A percentile compares a stretch with the other conserved stretches of the same genome.
phyloP scores from a whole-genome alignment of 208 protist genomes.

The Crithidia acanthocephali region DNA sequence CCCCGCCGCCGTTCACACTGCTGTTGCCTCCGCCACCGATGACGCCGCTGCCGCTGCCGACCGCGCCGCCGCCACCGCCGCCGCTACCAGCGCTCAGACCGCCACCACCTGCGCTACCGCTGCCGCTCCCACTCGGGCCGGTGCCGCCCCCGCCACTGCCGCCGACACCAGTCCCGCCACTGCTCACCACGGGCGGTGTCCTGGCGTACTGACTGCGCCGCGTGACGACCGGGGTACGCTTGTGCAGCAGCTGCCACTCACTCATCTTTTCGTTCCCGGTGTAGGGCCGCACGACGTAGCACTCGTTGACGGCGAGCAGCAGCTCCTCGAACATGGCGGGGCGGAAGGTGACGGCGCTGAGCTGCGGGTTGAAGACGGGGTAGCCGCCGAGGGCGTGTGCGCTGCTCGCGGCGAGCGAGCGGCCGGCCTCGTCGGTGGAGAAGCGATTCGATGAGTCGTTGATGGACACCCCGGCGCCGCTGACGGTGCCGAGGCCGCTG shows the following conservation, averaged over 20 bases:
- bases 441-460: constrained; percentile 15
- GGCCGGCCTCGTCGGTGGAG: constrained; percentile 21
- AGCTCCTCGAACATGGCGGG: constrained; percentile 50
- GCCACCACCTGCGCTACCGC: background rate
- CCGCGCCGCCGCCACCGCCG: background rate
- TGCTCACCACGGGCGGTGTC: background rate
- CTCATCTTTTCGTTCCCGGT: constrained; percentile 38
- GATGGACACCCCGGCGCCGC: constrained; percentile 14
- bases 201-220: constrained; percentile 21
- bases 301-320: constrained; percentile 42
- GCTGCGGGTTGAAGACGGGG: constrained; percentile 42
- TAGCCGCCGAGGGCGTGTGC: constrained; percentile 26
- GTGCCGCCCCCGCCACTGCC: background rate
- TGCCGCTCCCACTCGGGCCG: background rate
- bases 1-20: background rate
- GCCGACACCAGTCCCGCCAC: background rate
- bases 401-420: constrained; percentile 9
- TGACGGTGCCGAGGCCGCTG: background rate
- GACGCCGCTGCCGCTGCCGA: background rate
- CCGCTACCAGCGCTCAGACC: background rate
- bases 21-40: background rate
- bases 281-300: constrained; percentile 42
- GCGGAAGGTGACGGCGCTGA: constrained; percentile 37
- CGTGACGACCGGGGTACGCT: constrained; percentile 26
- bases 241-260: constrained; percentile 48